Percentiles rank a stretch among this genome's conserved stretches.
These are phyloP conservation scores for Ustilago esculenta DNA, from an alignment of 1,284 basidiomycete species.

Conservation along the genomic window DNA sequence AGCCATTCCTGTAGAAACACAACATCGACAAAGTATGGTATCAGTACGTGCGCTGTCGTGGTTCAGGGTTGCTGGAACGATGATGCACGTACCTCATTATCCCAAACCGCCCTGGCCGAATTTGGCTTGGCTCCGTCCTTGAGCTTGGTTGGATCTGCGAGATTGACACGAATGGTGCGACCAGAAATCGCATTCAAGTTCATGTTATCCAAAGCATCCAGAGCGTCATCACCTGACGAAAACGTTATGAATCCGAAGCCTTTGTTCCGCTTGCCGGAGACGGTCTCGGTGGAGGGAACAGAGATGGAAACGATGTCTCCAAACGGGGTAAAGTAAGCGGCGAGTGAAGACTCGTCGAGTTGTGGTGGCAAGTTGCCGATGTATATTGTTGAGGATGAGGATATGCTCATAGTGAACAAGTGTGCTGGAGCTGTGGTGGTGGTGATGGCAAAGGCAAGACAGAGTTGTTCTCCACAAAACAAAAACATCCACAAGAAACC, in stretches of 20 bases:
- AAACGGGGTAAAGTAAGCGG: conserved; percentile 32
- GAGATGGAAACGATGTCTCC: conserved; percentile 49
- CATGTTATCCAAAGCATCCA: conserved; percentile 55
- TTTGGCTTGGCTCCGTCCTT: background rate
- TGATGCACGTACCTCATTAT: conserved; percentile 29
- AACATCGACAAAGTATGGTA: no score
- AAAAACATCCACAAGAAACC: background rate
- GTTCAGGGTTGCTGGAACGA: no score
- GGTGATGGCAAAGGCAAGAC: background rate
- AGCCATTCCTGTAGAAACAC: conserved; percentile 34
- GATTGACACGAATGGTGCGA: conserved; percentile 29
- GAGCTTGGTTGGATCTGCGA: conserved; percentile 35
- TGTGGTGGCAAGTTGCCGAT: conserved; percentile 29
- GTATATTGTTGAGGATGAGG: conserved; percentile 20
- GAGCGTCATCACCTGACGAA: conserved; percentile 17
- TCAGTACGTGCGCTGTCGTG: no score
- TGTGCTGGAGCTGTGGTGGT: background rate
- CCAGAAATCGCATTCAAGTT: conserved; percentile 38
- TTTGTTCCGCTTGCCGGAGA: conserved; percentile 14
- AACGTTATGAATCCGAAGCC: conserved; percentile 52
- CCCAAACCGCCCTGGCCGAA: conserved; percentile 27
- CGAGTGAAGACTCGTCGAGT: conserved; percentile 24
- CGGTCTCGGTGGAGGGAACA: conserved; percentile 17
- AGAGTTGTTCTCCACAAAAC: background rate
- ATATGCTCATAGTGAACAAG: background rate